Evolutionary conservation across 2,329 filamentous ascomycete species (phyloP), one percentile per base, ranked within the genome.

Genomic region (Colletotrichum sp.): DNA sequence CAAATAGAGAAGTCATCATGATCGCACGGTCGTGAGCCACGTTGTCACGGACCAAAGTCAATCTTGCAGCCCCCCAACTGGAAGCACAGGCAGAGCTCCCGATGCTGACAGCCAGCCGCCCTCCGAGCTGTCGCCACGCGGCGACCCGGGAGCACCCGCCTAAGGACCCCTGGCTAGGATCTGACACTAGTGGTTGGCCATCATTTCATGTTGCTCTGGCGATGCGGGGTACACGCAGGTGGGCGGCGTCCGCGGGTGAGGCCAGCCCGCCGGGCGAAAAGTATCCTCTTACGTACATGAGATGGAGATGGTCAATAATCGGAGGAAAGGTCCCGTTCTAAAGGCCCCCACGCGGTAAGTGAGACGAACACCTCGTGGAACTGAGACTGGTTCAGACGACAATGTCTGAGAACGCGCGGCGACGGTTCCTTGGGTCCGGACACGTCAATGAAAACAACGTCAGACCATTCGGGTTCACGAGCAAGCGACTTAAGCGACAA

Each of bases 121-220:
- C 2, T 52, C 44, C n/a, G 44, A 22, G n/a, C 44, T 49, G 27
- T 39, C 32, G 34, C 32, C 57, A 59, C 13, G 49, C 59, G 57
- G 13, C 57, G 69, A 69, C 74, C 57, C 73, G 73, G 73, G 73
- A 76, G 70, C 71, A 73, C 22, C 70, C 64, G 73, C 49, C 34
- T n/a, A 19, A 52, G n/a, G 55, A 69, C 71, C 64, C 74, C 59
- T 74, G 70, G 34, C 34, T 55, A 65, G 65, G 64, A 74, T 74
- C 74, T 76, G 27, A 52, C 55, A 71, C 73, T 69, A 61, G 49
- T 25, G 36, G 49, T 52, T 27, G 57, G 27, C 55, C 57, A 36
- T 39, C 49, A 39, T 15, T 32, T 27, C 59, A 73, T 69, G 64
- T 69, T 59, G 34, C 29, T 64, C 59, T 39, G 71, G 64, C 57